These are phyloP conservation scores for Penicillium longicatenatum DNA, from an alignment of 495 filamentous ascomycete genomes.

Conservation along the genomic window DNA sequence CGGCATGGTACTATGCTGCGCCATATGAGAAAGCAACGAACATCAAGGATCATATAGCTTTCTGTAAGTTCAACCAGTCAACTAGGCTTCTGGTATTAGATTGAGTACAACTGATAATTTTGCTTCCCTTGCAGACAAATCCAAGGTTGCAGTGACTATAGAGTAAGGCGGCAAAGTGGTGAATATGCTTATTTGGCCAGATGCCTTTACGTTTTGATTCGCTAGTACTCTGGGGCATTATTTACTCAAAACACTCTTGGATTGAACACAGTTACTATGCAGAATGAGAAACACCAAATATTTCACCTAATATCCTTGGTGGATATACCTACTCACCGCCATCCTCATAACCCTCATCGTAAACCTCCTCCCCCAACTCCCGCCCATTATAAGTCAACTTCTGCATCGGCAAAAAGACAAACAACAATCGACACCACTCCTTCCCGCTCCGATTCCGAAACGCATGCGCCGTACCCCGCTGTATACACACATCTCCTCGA, in stretches of 20 bases:
- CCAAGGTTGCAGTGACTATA: conserved; percentile 17
- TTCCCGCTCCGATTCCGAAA: conserved; percentile 57
- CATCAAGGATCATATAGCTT: conserved; percentile 66
- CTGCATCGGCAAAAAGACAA: conserved; percentile 41
- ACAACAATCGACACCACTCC: conserved; percentile 61
- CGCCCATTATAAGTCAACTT: conserved; percentile 29
- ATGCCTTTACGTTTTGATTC: neutral
- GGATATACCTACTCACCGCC: neutral
- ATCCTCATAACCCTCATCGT: conserved; percentile 27
- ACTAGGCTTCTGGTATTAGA: neutral
- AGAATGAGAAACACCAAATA: too few species aligned
- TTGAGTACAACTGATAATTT: neutral
- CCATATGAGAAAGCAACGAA: conserved; percentile 57
- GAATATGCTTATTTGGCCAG: neutral
- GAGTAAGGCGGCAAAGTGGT: neutral
- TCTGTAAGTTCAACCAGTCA: conserved; percentile 47
- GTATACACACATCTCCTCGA: conserved; percentile 67
- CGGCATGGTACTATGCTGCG: conserved; percentile 68
- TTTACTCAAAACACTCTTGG: too few species aligned
- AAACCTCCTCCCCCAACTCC: conserved; percentile 29
- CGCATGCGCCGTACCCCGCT: conserved; percentile 64
- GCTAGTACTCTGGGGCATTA: too few species aligned
- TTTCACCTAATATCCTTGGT: too few species aligned
- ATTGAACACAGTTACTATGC: too few species aligned
- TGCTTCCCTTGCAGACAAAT: conserved; percentile 10